These are phyloP conservation scores for Alternaria sp. DNA, from an alignment of 2,329 filamentous ascomycete species.

Conservation along the genomic window DNA sequence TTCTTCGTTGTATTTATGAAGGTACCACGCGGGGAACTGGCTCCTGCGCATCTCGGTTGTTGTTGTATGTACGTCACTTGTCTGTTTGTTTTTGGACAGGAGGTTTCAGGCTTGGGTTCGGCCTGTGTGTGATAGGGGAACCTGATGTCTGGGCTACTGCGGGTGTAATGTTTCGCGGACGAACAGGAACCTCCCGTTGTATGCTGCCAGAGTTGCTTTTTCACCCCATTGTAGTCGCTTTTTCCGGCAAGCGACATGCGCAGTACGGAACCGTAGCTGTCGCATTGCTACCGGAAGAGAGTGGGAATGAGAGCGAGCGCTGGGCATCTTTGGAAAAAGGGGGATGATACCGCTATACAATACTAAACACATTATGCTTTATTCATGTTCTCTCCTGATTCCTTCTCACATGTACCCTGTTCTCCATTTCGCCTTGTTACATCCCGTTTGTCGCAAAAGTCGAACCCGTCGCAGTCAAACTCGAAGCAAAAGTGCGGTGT, in stretches of 20 bases:
- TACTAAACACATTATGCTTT: slow-evolving; percentile 2
- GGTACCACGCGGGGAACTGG: slow-evolving; percentile 13
- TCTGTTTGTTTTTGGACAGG: neutral
- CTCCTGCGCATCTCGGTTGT: slow-evolving; percentile 14
- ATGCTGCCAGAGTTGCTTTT: neutral
- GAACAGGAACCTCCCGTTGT: slow-evolving; percentile 2
- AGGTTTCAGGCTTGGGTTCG: neutral
- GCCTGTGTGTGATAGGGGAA: neutral
- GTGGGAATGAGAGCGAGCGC: neutral
- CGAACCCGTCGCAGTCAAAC: neutral
- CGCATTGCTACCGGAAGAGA: neutral
- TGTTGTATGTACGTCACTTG: neutral
- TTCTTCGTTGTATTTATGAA: slow-evolving; percentile 32
- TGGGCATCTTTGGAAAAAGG: neutral
- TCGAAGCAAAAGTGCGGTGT: neutral
- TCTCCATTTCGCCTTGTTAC: too few relatives aligned
- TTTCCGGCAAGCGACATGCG: neutral
- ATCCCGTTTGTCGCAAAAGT: too few relatives aligned
- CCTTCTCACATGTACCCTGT: neutral
- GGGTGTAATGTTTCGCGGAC: slow-evolving; percentile 19
- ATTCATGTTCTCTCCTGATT: neutral
- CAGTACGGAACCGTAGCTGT: neutral
- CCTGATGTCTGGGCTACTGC: slow-evolving; percentile 3
- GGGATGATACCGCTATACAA: neutral
- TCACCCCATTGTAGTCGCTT: neutral